Conservation (phyloP, 257 asterid species). For the Lycium ferocissimum region DNA sequence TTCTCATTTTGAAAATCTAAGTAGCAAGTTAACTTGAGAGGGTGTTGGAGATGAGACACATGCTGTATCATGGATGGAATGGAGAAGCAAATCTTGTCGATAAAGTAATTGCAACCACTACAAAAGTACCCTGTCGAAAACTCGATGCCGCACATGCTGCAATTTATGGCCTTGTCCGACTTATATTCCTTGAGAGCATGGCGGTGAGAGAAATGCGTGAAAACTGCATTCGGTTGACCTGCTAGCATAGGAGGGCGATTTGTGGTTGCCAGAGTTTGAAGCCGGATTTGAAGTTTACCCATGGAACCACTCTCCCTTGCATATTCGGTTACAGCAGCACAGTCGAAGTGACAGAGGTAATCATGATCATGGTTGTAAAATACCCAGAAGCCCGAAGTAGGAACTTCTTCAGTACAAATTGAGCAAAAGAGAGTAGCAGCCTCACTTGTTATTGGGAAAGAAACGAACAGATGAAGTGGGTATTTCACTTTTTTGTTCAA, state of each 20-base stretch:
- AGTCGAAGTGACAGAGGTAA: not conserved
- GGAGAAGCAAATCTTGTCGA: not conserved
- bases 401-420: not conserved
- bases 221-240: no score
- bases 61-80: not conserved
- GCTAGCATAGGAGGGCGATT: not conserved
- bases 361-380: not conserved
- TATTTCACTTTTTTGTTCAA: not conserved
- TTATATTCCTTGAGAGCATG: not conserved
- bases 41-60: not conserved
- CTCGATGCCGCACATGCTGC: not conserved
- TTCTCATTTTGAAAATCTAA: not conserved
- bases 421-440: not conserved
- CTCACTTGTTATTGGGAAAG: not conserved
- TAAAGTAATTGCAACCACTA: not conserved
- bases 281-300: not conserved
- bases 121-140: not conserved
- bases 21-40: constrained; percentile 7
- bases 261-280: not conserved
- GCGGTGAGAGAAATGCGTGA: not conserved
- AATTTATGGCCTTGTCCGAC: not conserved
- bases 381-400: not conserved
- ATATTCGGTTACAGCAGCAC: not conserved
- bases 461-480: not conserved
- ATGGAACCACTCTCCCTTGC: not conserved